Conservation (phyloP, 441 rosid species). For the Brassica hybrid region DNA sequence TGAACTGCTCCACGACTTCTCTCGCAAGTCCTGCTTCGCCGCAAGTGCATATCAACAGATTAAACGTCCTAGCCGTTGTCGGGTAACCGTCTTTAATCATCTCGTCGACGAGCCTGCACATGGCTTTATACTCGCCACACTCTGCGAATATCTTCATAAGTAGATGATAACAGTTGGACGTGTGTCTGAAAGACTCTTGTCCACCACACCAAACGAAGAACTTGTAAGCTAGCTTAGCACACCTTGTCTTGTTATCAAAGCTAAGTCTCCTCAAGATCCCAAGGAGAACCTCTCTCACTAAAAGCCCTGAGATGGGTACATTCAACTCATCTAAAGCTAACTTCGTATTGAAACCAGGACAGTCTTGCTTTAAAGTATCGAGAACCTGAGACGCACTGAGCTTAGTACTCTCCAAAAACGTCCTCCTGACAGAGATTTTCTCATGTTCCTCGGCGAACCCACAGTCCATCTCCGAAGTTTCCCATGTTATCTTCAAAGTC, state of each 20-base stretch:
- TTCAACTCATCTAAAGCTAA: slow-evolving; percentile 59
- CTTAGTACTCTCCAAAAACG: slow-evolving; percentile 50
- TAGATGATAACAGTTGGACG: slow-evolving; percentile 63
- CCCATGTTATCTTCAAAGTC: slow-evolving; percentile 56
- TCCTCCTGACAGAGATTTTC: slow-evolving; percentile 38
- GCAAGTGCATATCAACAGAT: slow-evolving; percentile 78
- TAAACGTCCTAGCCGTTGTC: slow-evolving; percentile 79
- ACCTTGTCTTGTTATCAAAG: slow-evolving; percentile 57
- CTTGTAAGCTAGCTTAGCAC: slow-evolving; percentile 75
- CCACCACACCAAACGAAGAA: slow-evolving; percentile 81
- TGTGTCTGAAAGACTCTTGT: slow-evolving; percentile 64
- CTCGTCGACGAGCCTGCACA: slow-evolving; percentile 89
- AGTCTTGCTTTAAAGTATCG: slow-evolving; percentile 73
- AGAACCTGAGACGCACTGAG: slow-evolving; percentile 59
- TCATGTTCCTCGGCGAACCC: slow-evolving; percentile 39
- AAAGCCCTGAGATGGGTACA: slow-evolving; percentile 69
- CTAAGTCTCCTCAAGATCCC: slow-evolving; percentile 60
- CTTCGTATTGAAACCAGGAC: slow-evolving; percentile 70
- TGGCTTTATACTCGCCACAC: slow-evolving; percentile 82
- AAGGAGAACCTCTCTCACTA: slow-evolving; percentile 81
- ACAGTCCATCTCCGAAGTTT: slow-evolving; percentile 44
- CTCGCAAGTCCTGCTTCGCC: slow-evolving; percentile 77
- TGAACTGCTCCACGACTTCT: slow-evolving; percentile 76
- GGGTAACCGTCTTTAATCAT: slow-evolving; percentile 83
- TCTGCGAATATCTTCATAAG: slow-evolving; percentile 85